A percentile compares a stretch with the other conserved stretches of the same genome.
These are phyloP conservation scores for Madurella fahalii DNA, from an alignment of 2,329 filamentous ascomycete genomes.

Conservation along the genomic window DNA sequence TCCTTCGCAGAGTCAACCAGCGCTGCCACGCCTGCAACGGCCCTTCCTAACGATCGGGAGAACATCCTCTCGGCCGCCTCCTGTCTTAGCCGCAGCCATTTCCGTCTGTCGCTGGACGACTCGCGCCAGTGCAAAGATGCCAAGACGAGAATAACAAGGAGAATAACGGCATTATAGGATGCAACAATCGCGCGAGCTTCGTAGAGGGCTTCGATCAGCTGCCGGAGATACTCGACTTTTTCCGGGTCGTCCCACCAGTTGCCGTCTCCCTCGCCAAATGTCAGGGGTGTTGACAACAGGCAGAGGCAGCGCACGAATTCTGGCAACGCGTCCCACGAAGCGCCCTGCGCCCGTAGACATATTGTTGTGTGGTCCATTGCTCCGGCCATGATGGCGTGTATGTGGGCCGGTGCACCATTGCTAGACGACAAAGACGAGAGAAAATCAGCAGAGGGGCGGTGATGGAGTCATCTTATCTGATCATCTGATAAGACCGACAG, in stretches of 20 bases:
- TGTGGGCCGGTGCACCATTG: too few species aligned
- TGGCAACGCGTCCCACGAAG: conserved; percentile 6
- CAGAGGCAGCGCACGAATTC: conserved; percentile 14
- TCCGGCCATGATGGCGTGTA: not conserved
- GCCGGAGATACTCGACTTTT: conserved; percentile 32
- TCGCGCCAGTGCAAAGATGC: conserved; percentile 28
- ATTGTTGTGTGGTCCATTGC: conserved; percentile 10
- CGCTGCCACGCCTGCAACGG: conserved; percentile 27
- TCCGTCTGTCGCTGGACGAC: conserved; percentile 22
- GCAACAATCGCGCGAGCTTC: conserved; percentile 32
- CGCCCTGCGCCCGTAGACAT: conserved; percentile 6
- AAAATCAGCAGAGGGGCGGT: not conserved
- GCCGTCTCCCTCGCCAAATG: conserved; percentile 7
- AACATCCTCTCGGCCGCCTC: not conserved
- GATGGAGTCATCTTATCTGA: conserved; percentile 18
- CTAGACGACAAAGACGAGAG: not conserved
- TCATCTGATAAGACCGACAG: conserved; percentile 17
- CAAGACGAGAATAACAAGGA: conserved; percentile 29
- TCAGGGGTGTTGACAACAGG: not conserved
- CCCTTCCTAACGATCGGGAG: conserved; percentile 35
- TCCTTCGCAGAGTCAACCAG: conserved; percentile 26
- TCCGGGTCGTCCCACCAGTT: conserved; percentile 34
- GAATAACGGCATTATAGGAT: conserved; percentile 34
- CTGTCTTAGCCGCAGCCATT: conserved; percentile 18
- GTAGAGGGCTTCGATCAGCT: conserved; percentile 32